Evolutionary conservation across 2,329 filamentous ascomycete species (phyloP).

Genomic region (Mariannaea sp.): DNA sequence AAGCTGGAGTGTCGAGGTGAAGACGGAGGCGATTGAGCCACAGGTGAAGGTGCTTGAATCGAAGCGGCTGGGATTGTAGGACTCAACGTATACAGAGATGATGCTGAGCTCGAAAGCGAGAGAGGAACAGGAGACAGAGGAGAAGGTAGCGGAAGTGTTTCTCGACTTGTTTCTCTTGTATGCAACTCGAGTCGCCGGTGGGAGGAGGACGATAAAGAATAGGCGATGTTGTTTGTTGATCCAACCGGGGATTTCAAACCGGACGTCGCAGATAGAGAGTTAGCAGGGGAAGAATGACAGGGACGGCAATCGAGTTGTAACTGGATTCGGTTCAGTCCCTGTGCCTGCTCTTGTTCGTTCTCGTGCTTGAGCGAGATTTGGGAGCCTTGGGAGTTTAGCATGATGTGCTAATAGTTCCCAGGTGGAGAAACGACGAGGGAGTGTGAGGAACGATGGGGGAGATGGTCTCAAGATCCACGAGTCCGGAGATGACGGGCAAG

Average conservation of each 20-base stretch:
- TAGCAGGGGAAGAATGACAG: constrained; percentile 26
- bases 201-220: constrained; percentile 17
- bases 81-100: constrained; percentile 6
- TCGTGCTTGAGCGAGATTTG: constrained; percentile 28
- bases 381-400: constrained; percentile 36
- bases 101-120: constrained; percentile 4
- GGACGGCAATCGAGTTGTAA: constrained; percentile 32
- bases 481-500: constrained; percentile 14
- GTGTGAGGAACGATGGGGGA: constrained; percentile 21
- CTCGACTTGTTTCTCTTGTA: constrained; percentile 8
- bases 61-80: background rate
- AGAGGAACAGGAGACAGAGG: background rate
- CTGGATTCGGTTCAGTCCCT: constrained; percentile 32
- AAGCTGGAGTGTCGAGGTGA: constrained; percentile 31
- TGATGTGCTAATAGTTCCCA: constrained; percentile 37
- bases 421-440: constrained; percentile 12
- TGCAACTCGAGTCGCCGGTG: background rate
- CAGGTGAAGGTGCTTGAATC: constrained; percentile 15
- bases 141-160: background rate
- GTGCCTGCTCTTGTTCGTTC: constrained; percentile 34
- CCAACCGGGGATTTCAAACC: constrained; percentile 9
- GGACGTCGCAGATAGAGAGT: constrained; percentile 20
- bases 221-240: background rate
- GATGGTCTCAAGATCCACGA: constrained; percentile 11
- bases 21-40: constrained; percentile 26